These are phyloP conservation scores for Nicotiana benthamiana DNA, from an alignment of 257 asterid genomes.

Conservation along the genomic window DNA sequence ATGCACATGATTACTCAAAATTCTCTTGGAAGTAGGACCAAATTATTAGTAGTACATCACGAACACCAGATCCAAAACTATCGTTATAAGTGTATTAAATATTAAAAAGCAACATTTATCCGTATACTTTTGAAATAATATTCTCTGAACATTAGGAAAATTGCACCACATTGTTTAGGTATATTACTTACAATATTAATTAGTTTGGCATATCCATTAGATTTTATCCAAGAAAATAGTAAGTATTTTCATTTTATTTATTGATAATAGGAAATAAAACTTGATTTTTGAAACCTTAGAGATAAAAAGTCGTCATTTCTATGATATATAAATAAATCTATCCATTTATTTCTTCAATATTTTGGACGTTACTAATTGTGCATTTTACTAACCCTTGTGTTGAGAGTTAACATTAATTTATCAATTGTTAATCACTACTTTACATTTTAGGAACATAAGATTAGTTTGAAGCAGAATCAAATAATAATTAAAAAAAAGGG, in stretches of 20 bases:
- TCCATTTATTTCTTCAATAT: neutral
- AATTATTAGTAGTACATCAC: neutral
- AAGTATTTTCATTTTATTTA: neutral
- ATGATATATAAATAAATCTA: too few species aligned
- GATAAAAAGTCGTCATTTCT: too few species aligned
- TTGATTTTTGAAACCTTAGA: neutral
- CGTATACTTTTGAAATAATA: neutral
- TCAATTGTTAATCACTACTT: neutral
- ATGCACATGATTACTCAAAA: constrained; percentile 7
- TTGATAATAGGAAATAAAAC: neutral
- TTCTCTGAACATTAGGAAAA: neutral
- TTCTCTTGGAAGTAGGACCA: constrained; percentile 1
- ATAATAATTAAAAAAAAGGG: too few species aligned
- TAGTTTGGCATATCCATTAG: neutral
- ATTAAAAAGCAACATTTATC: neutral
- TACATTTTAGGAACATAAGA: neutral
- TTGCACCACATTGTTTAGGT: neutral
- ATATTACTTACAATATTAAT: neutral
- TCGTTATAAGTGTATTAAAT: neutral
- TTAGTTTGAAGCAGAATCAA: neutral
- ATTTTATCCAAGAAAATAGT: neutral
- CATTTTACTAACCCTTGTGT: neutral
- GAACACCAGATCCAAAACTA: constrained; percentile 2
- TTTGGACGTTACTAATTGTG: neutral
- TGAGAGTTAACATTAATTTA: neutral